Evolutionary conservation across 2,329 filamentous ascomycete genomes (phyloP).

Genomic region (Beauveria bassiana): DNA sequence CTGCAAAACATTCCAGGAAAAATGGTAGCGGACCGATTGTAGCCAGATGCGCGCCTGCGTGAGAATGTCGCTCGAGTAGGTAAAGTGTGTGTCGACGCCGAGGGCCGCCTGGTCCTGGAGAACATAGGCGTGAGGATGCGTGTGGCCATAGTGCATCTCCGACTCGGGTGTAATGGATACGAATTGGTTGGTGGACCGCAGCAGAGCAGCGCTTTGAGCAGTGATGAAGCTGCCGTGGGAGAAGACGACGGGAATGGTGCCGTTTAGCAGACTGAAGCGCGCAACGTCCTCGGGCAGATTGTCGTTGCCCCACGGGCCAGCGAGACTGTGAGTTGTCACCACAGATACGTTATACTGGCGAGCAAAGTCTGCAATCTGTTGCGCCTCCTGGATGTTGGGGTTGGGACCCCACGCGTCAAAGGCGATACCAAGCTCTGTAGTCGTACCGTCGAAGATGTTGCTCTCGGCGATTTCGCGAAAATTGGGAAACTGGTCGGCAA

Average conservation of each 20-base stretch:
- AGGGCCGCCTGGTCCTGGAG: constrained; percentile 44
- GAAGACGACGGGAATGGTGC: constrained; percentile 40
- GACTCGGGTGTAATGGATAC: constrained; percentile 52
- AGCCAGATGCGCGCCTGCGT: constrained; percentile 45
- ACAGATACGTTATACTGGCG: constrained; percentile 34
- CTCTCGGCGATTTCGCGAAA: constrained; percentile 29
- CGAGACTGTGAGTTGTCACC: constrained; percentile 37
- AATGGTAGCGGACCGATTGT: constrained; percentile 33
- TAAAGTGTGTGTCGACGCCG: constrained; percentile 47
- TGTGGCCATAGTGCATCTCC: constrained; percentile 52
- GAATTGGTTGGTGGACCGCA: constrained; percentile 43
- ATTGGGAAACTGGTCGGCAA: constrained; percentile 30
- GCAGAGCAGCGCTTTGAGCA: constrained; percentile 28
- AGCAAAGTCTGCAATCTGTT: constrained; percentile 25
- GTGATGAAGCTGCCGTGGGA: constrained; percentile 42
- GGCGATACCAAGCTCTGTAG: constrained; percentile 32
- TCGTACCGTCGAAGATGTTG: constrained; percentile 19
- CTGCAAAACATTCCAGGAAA: constrained; percentile 31
- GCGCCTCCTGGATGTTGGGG: constrained; percentile 20
- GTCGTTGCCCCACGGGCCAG: constrained; percentile 27
- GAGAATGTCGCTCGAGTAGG: constrained; percentile 41
- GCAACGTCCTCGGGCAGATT: constrained; percentile 20
- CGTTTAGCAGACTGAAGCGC: constrained; percentile 32
- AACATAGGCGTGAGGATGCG: constrained; percentile 33
- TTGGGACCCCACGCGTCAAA: constrained; percentile 31